Conservation (phyloP, 148 eudicot genomes). For the Selenicereus undatus region DNA sequence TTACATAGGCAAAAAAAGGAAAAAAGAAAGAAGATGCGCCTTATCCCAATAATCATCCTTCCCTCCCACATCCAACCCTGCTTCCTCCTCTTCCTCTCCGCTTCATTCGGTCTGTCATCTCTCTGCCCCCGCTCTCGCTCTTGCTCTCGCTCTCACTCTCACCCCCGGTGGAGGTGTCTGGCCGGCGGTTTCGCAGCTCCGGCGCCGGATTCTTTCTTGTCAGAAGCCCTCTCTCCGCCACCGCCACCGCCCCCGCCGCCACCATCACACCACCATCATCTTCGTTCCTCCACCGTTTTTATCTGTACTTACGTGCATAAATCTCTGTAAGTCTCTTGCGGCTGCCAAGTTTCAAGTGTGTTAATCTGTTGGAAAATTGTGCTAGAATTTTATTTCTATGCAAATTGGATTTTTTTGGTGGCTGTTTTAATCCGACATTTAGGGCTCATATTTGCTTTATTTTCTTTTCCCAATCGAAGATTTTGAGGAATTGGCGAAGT, state of each 20-base stretch:
- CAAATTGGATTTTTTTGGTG: background rate
- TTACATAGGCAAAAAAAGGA: background rate
- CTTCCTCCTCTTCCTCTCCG: conserved; percentile 4
- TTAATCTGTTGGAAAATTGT: background rate
- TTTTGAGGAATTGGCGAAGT: background rate
- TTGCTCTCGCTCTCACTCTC: background rate
- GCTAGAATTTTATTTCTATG: background rate
- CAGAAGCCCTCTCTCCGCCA: background rate
- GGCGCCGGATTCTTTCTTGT: background rate
- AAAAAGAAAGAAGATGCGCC: background rate
- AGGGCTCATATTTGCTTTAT: background rate
- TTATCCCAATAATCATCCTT: background rate
- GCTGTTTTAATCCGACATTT: background rate
- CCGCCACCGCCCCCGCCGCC: background rate
- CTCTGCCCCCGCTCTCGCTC: background rate
- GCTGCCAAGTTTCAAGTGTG: background rate
- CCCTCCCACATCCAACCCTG: background rate
- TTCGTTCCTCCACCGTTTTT: background rate
- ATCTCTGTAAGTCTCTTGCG: background rate
- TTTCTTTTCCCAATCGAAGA: background rate
- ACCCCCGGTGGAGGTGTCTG: background rate
- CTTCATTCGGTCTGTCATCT: background rate
- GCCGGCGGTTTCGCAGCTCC: background rate
- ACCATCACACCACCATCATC: background rate
- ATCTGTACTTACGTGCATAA: background rate